Evolutionary conservation across 495 filamentous ascomycete genomes (phyloP).

Genomic region (Usnea hakonensis): DNA sequence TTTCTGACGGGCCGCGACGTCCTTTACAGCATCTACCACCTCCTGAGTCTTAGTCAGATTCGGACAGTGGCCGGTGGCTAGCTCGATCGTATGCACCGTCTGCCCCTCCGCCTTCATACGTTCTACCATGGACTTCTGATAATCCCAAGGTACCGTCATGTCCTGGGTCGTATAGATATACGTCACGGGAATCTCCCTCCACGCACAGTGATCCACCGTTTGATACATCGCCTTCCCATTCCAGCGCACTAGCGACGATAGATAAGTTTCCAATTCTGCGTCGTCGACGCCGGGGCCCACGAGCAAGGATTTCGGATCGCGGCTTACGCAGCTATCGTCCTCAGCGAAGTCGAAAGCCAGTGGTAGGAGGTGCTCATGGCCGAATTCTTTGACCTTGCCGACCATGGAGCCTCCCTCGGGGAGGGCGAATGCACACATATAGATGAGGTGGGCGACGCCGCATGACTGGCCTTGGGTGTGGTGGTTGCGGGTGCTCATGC

Average conservation of each 20-base stretch:
- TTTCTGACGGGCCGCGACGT: neutral
- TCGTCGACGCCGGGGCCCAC: constrained; percentile 9
- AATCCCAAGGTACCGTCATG: constrained; percentile 29
- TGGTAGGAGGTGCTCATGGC: constrained; percentile 27
- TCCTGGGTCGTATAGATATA: constrained; percentile 34
- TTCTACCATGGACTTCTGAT: constrained; percentile 36
- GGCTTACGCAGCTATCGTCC: constrained; percentile 23
- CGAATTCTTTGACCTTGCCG: constrained; percentile 27
- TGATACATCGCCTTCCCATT: constrained; percentile 16
- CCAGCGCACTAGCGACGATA: constrained; percentile 13
- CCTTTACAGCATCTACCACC: constrained; percentile 12
- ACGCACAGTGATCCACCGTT: constrained; percentile 21
- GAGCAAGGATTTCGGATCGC: constrained; percentile 20
- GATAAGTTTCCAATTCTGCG: constrained; percentile 6
- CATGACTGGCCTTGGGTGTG: constrained; percentile 1
- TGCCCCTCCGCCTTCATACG: constrained; percentile 30
- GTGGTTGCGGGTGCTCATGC: constrained; percentile 10
- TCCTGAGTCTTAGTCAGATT: constrained; percentile 17
- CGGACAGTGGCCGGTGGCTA: constrained; percentile 18
- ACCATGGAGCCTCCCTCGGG: constrained; percentile 25
- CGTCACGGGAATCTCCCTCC: constrained; percentile 33
- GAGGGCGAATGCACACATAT: constrained; percentile 28
- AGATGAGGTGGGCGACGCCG: constrained; percentile 29
- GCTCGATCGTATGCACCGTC: constrained; percentile 16
- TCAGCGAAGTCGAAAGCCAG: constrained; percentile 29